Conservation (phyloP, 768 basidiomycete species). For the Phanerodontia chrysosporium region DNA sequence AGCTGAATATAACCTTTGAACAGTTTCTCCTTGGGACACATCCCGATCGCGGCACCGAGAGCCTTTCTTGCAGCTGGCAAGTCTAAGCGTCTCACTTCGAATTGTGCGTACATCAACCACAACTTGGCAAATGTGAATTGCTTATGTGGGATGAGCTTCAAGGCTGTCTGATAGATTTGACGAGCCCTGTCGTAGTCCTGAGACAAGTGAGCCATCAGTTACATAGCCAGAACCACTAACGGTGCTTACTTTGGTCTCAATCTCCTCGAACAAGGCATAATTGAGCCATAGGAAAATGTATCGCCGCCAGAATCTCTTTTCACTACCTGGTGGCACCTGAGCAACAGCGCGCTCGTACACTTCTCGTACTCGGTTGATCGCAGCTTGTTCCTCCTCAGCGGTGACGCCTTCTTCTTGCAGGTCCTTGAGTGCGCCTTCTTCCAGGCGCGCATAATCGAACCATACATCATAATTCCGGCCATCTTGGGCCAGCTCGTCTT, state of each 20-base stretch:
- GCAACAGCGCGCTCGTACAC: constrained; percentile 95
- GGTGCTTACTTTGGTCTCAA: constrained; percentile 76
- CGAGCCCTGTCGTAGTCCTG: constrained; percentile 83
- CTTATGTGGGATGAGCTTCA: constrained; percentile 90
- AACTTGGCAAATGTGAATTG: constrained; percentile 97
- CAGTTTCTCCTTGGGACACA: constrained; percentile 92
- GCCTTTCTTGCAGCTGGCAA: constrained; percentile 83
- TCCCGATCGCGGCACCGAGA: constrained; percentile 85
- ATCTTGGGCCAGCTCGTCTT: constrained; percentile 90
- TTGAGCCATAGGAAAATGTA: constrained; percentile 93
- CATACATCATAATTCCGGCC: constrained; percentile 95
- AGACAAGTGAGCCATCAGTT: not conserved
- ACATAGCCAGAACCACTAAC: not conserved
- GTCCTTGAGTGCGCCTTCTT: constrained; percentile 82
- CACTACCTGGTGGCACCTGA: constrained; percentile 89
- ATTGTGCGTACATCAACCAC: constrained; percentile 90
- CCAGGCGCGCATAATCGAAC: constrained; percentile 94
- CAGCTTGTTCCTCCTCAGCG: constrained; percentile 61
- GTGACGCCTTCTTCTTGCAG: constrained; percentile 72
- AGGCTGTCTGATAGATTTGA: constrained; percentile 88
- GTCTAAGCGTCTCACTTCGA: constrained; percentile 83
- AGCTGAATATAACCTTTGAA: constrained; percentile 97
- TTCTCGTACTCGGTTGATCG: constrained; percentile 72
- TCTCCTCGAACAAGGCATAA: constrained; percentile 96
- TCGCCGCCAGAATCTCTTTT: constrained; percentile 89